phyloP scores from a whole-genome alignment of 106 monocot genomes.

The Acorus calamus region DNA sequence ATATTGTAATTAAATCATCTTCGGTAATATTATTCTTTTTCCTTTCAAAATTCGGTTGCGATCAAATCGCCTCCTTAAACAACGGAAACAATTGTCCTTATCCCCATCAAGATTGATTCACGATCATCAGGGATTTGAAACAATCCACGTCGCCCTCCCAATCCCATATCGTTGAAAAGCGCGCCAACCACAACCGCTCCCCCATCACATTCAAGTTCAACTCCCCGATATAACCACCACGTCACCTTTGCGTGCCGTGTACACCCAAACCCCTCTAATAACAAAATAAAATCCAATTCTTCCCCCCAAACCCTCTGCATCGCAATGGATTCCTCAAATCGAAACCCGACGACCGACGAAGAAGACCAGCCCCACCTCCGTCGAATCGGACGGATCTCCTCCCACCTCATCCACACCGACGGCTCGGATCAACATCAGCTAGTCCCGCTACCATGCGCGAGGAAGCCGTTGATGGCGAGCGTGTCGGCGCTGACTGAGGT shows the following conservation, averaged over 20 bases:
- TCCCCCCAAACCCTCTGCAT: not conserved
- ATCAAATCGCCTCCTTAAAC: too few species aligned
- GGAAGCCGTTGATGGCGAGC: conserved; percentile 3
- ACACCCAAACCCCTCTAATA: not conserved
- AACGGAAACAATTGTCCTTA: too few species aligned
- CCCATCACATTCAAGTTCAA: too few species aligned
- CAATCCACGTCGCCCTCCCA: not conserved
- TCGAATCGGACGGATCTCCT: conserved; percentile 37
- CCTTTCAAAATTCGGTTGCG: too few species aligned
- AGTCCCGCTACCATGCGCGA: conserved; percentile 29
- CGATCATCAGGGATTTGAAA: too few species aligned
- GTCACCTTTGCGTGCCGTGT: conserved; percentile 2
- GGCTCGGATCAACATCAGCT: not conserved
- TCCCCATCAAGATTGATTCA: too few species aligned
- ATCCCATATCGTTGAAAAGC: conserved; percentile 1
- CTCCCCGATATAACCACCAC: not conserved
- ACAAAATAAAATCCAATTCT: not conserved
- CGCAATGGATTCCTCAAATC: conserved; percentile 1
- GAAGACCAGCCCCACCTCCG: conserved; percentile 14
- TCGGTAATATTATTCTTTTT: too few species aligned
- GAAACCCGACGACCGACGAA: not conserved
- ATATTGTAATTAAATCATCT: too few species aligned
- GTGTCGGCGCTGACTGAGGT: conserved; percentile 25
- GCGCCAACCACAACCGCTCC: not conserved
- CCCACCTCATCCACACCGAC: conserved; percentile 30